A percentile compares a stretch with the other conserved stretches of the same genome.
Conservation (phyloP, 371 early-diverging fungal genomes). For the Syncephalastrum sp. region DNA sequence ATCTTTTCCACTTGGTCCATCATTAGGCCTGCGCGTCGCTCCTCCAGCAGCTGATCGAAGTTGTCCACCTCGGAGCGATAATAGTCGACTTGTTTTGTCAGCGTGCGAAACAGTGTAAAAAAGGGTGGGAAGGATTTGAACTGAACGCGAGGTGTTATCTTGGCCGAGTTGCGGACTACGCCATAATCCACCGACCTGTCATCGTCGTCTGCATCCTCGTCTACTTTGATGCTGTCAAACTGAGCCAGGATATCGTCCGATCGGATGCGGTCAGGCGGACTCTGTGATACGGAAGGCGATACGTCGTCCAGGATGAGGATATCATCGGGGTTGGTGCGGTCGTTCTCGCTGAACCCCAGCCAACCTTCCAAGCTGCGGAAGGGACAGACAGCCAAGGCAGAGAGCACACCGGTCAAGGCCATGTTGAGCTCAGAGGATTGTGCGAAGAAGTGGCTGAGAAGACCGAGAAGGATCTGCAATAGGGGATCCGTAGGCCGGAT, state of each 20-base stretch:
- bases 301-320: constrained; percentile 39
- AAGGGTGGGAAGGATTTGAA: constrained; percentile 66
- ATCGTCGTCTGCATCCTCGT: constrained; percentile 50
- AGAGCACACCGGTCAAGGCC: constrained; percentile 85
- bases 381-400: constrained; percentile 78
- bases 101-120: constrained; percentile 60
- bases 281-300: constrained; percentile 27
- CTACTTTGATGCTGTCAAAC: constrained; percentile 22
- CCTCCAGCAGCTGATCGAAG: constrained; percentile 57
- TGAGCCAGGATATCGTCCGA: constrained; percentile 34
- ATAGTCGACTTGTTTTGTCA: constrained; percentile 68
- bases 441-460: constrained; percentile 77
- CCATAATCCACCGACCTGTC: constrained; percentile 52
- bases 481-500: constrained; percentile 63
- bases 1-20: constrained; percentile 23
- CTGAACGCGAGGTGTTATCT: constrained; percentile 34
- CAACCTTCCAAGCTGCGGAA: constrained; percentile 76
- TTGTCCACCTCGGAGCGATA: constrained; percentile 61
- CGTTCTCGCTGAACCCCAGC: constrained; percentile 71
- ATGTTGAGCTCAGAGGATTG: constrained; percentile 89
- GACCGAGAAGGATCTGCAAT: constrained; percentile 59
- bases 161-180: constrained; percentile 30
- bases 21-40: constrained; percentile 54
- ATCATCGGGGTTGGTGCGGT: constrained; percentile 50
- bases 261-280: constrained; percentile 17